Percentiles rank a stretch among this genome's conserved stretches.
phyloP scores from a whole-genome alignment of 331 rosid species.

The Ulmus americana region DNA sequence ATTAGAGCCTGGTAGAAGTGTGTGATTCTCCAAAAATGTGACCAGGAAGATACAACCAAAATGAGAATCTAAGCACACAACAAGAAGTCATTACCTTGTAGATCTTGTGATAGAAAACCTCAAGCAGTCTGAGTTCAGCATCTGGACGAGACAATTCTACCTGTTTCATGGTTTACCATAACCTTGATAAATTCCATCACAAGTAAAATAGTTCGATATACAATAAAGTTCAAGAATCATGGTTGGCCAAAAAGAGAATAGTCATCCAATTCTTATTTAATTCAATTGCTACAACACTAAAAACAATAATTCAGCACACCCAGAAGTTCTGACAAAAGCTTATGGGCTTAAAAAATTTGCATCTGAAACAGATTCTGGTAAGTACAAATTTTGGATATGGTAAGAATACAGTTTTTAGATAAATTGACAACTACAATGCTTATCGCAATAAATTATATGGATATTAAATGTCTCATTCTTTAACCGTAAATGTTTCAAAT shows the following conservation, averaged over 20 bases:
- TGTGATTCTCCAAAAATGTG: neutral
- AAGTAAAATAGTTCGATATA: neutral
- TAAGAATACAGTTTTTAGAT: too few species aligned
- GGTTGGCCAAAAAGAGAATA: neutral
- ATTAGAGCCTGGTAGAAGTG: neutral
- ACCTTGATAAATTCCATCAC: neutral
- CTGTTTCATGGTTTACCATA: conserved; percentile 34
- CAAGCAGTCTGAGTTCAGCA: conserved; percentile 77
- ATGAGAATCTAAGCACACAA: neutral
- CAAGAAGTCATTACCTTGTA: conserved; percentile 47
- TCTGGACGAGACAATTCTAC: conserved; percentile 73
- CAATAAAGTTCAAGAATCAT: neutral
- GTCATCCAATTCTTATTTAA: too few species aligned
- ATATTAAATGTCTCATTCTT: neutral
- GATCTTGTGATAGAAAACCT: conserved; percentile 82
- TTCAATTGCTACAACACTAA: too few species aligned
- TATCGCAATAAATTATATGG: too few species aligned
- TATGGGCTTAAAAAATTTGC: too few species aligned
- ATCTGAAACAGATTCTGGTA: too few species aligned
- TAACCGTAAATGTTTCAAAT: neutral
- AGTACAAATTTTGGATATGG: too few species aligned
- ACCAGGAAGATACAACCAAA: neutral
- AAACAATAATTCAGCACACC: too few species aligned
- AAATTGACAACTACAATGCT: too few species aligned
- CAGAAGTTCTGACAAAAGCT: too few species aligned